Base-by-base conservation (phyloP, 2,329 filamentous ascomycete species). In the Trichophyton simii region DNA sequence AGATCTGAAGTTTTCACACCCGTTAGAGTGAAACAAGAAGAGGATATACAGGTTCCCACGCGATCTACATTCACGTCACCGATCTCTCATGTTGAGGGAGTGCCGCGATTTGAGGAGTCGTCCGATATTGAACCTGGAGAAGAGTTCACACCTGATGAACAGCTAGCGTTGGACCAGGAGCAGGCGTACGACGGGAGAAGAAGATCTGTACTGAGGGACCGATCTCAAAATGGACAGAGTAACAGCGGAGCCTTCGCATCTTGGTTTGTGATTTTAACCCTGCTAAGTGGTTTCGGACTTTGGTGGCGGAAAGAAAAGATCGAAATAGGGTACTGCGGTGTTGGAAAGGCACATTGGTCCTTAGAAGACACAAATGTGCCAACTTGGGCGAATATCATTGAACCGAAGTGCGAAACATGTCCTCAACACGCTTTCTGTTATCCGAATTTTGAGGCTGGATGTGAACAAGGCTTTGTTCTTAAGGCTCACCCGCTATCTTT, bases 291-390 rank as follows among this genome's bases (percentile, higher is more conserved):
- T 0, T 89, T 95, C 65, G 87, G 81, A 34, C 83, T 83, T 7
- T 94, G 91, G 83, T 99, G 91, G 78, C 82, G 92, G 57, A 89
- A 96, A 71, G 94, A 99, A 75, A 97, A 97, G 79, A 79, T 96
- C n/a, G 87, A 89, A 15, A 89, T 97, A 20, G 94, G 95, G 38
- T 99, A 95, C 71, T 99, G 94, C 71, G 91, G 91, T 11, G 82
- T 95, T 60, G 94, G 88, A 25, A 83, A 86, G 60, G 79, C 83
- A 57, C 82, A 80, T 5, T 81, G 78, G 66, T 80, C 79, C 20
- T 70, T 86, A 60, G 78, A 81, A 9, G 82, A 84, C 34, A 78
- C 87, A 11, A 80, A 83, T 25, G 78, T 96, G 18, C 91, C 92
- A 2, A 84, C 89, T 55, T 88, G 85, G 79, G 79, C 88, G 7